phyloP scores from a whole-genome alignment of 2,329 filamentous ascomycete species.

The Fusarium kyushuense region DNA sequence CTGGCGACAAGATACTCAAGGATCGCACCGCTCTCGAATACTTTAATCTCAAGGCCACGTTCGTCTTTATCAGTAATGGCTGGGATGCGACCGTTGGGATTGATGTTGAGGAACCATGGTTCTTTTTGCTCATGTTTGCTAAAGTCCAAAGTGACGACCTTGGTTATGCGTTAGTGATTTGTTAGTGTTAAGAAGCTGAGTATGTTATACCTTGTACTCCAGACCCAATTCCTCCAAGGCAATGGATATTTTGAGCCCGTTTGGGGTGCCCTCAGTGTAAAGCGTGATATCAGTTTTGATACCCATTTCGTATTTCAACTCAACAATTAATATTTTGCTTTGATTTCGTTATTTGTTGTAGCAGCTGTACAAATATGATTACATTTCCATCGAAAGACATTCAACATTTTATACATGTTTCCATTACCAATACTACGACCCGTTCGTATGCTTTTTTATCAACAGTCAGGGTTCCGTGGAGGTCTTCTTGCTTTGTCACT shows the following conservation, averaged over 20 bases:
- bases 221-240: constrained; percentile 85
- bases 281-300: constrained; percentile 71
- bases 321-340: neutral
- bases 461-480: neutral
- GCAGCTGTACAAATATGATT: too few relatives aligned
- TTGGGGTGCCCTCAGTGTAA: constrained; percentile 85
- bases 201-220: constrained; percentile 72
- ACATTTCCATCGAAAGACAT: too few relatives aligned
- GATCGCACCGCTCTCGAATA: constrained; percentile 88
- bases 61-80: constrained; percentile 82
- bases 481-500: too few relatives aligned
- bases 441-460: neutral
- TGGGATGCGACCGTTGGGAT: constrained; percentile 92
- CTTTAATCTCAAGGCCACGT: constrained; percentile 76
- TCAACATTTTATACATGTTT: neutral
- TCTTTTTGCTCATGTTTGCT: constrained; percentile 76
- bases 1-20: constrained; percentile 84
- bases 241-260: constrained; percentile 90
- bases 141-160: constrained; percentile 65
- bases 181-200: rapidly evolving
- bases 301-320: neutral
- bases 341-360: neutral
- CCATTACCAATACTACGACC: rapidly evolving
- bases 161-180: constrained; percentile 64
- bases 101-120: constrained; percentile 88